Base-by-base conservation (phyloP, 257 asterid species). In the Fraxinus quadrangulata region DNA sequence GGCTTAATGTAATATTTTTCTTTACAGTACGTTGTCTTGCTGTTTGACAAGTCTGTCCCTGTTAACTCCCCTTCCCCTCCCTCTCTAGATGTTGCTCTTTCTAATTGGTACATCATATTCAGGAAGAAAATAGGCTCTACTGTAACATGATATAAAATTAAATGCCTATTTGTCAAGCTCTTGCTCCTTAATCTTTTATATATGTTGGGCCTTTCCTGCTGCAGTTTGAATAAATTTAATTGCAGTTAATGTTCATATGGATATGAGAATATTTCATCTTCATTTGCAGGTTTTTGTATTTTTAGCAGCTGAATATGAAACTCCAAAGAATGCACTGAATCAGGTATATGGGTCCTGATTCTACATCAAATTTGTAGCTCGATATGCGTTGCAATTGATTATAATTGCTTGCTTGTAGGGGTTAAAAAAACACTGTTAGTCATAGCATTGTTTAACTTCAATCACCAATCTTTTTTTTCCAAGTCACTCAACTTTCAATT, bases 271-370 rank as follows among this genome's bases (percentile, higher is more conserved):
- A 65, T 59, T 9, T 9, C 28, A 10, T 59, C 28, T 2, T 6
- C 11, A 3, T 63, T 82, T 86, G 77, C 91, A 96, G 99, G 97
- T 93, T 73, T 96, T 96, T 79, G 99, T 93, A 74, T 96, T 96
- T 83, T 81, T 96, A 85, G 92, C 99, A 11, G 99, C 99, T 13
- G 99, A 96, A 82, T 96, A 96, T 76, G 89, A 76, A 83, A 96
- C 98, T 71, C 89, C 94, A 11, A 92, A 93, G 84, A 93, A 93
- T 69, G 78, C 89, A 3, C 82, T 96, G 26, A 96, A 96, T 84
- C 98, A 93, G 99, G 98, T 92, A 10, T 0, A 21, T 54, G 11
- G n/a, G 14, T 47, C 56, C 6, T 47, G n/a, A 14, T 47, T 47
- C 56, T 7, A 14, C n/a, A 47, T 14, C 5, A 47, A 47, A 14